A percentile compares a stretch with the other conserved stretches of the same genome.
Evolutionary conservation across 2,329 filamentous ascomycete species (phyloP).

Genomic region (Juglanconis oblonga): DNA sequence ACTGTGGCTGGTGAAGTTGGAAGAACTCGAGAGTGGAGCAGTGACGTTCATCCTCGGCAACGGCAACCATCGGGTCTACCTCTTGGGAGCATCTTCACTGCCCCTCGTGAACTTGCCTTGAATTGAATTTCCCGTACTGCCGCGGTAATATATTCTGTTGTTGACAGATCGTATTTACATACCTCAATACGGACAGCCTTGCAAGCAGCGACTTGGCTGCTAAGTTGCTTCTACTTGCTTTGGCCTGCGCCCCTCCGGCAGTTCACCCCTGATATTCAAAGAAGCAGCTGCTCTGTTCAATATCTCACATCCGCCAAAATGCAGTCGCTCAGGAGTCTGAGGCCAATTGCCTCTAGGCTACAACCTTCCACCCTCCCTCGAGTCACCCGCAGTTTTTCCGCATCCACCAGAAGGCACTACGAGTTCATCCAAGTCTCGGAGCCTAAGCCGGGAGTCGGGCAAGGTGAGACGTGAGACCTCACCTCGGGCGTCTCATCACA

Average conservation of each 20-base stretch:
- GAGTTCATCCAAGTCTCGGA: constrained; percentile 79
- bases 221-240: not conserved
- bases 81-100: not conserved
- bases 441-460: constrained; percentile 83
- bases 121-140: too few relatives aligned
- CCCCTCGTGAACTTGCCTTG: too few relatives aligned
- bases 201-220: not conserved
- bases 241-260: not conserved
- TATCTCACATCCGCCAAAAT: constrained; percentile 27
- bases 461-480: constrained; percentile 68
- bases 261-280: too few relatives aligned
- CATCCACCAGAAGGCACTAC: constrained; percentile 51
- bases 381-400: constrained; percentile 51
- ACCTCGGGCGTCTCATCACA: not conserved
- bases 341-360: constrained; percentile 60
- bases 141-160: too few relatives aligned
- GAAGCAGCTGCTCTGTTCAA: not conserved
- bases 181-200: not conserved
- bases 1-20: not conserved
- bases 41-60: constrained; percentile 3
- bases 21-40: not conserved
- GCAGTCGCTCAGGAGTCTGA: constrained; percentile 56
- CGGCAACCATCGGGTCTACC: constrained; percentile 1
- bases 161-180: not conserved
- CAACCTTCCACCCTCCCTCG: constrained; percentile 56